Evolutionary conservation across 2,329 filamentous ascomycete species (phyloP), one percentile per base, ranked within the genome.

Genomic region (Cladobotryum protrusum): DNA sequence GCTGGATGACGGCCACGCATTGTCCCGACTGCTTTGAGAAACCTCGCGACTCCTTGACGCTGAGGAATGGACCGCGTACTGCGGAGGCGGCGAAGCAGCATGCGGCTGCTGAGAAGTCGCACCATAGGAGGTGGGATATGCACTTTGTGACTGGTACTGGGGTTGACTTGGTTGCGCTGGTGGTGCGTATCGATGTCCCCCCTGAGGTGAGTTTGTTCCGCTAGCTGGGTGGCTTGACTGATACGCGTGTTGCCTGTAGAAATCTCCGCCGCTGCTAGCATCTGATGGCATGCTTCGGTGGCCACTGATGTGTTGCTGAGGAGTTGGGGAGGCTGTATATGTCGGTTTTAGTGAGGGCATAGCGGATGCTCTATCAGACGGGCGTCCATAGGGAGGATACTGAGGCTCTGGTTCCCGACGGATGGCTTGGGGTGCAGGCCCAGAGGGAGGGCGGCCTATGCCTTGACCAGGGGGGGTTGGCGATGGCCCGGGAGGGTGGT

Each of bases 291-390:
- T 53, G 57, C 67, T 66, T 24, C 77, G 69, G n/a, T 75, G 70
- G 4, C 67, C 64, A 19, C 64, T 68, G 58, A 77, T 64, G 46
- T 75, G 72, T 52, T 74, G 72, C 7, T 73, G 56, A 52, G 77
- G 74, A 29, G 52, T 53, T 7, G 78, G 76, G 4, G 79, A 80
- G 40, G 74, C 71, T 6, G 69, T 67, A 45, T 73, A 74, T 4
- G 72, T 68, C 4, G 78, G 77, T 62, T 82, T 82, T 47, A 82
- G 65, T 4, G 77, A 67, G 15, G 78, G 77, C 66, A 82, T 81
- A 7, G 66, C 72, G 3, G 76, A 72, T 56, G 61, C 67, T 62
- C 54, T 72, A 13, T 57, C 57, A 6, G 60, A 54, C 11, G 63
- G 54, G 35, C 65, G 72, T 20, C 66, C 61, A 51, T 78, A 82